Base-by-base conservation (phyloP, 179 eudicot species). In the Camellia oleifera region DNA sequence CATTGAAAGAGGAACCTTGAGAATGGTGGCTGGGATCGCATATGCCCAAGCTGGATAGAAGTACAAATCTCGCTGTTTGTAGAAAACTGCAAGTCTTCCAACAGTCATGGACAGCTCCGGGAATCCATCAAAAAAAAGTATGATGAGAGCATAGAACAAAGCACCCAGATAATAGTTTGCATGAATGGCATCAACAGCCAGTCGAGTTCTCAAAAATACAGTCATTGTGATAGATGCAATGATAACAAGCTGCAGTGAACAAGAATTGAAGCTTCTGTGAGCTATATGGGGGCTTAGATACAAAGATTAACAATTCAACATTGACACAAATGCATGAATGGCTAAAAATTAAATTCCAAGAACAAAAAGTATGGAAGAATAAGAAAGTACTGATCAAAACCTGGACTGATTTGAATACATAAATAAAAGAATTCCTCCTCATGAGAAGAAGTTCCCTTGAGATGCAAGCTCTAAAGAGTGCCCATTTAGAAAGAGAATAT, bases 31-130 rank as follows among this genome's bases (percentile, higher is more conserved):
- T 3, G 98, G 94, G 73, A 93, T 88, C 45, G 92, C 90, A 77
- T 85, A 90, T 60, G 98, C 97, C 98, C 98, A 93, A 23, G 94
- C 97, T 18, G 98, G 98, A 72, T 92, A 93, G 66, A 93, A 91
- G 85, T 80, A 85, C 74, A 93, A 81, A 70, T 93, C 97, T 82
- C 97, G 88, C 71, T 93, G 98, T 81, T 93, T 93, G 80, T 88
- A 92, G 86, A 92, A 93, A 77, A 89, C 84, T 53, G 92, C 84
- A 86, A 93, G 97, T 77, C 97, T 91, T 81, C 83, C 85, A 78
- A 89, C 82, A 69, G 93, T 92, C 92, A 93, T 76, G 5, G 88
- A 17, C 69, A 89, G 77, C 82, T 93, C 97, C 0, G 97, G 92
- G 46, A 90, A 84, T 74, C 98, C 98, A 79, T 93, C 92, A 77